Evolutionary conservation across 345 rosid species (phyloP), one percentile per base, ranked within the genome.

Genomic region (Lepidium aucheri): DNA sequence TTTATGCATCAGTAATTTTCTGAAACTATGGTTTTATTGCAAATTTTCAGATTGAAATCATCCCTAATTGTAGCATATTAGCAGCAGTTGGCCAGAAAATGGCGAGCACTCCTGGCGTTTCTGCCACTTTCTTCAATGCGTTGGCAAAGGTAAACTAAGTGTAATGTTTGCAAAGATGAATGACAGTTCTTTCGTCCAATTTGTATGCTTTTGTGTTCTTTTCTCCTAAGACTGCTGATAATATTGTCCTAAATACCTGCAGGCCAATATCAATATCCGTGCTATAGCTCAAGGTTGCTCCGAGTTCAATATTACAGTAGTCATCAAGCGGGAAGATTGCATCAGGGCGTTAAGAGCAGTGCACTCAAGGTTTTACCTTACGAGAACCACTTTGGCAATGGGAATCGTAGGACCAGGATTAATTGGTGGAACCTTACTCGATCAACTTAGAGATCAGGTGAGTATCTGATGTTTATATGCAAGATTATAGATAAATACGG

Each of bases 211-310:
- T 57, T 4, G 3, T 24, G 26, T 24, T 24, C 0, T 24, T 17
- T 66, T 53, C 58, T 59, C 53, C 46, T 47, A 18, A n/a, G 36
- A 65, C 60, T 43, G 16, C 40, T 41, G 35, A 76, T 70, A 45
- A 24, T 40, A 52, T 41, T 39, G 34, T 49, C 33, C 13, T 41
- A 18, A 32, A 60, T 52, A 43, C 54, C 30, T 81, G 70, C 87
- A 93, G 98, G 98, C 98, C 54, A 93, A 81, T 77, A 86, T 90
- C 46, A 93, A 90, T 72, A 76, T 93, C 53, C 96, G 97, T 47
- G 98, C 89, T 36, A 90, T 93, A 75, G 97, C 97, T 74, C 98
- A 93, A 85, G 98, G 98, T 53, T 93, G 98, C 73, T 93, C 98
- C 1, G 98, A 93, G 82, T 93, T 85, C 78, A 93, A 88, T 69